Evolutionary conservation across 2,329 filamentous ascomycete genomes (phyloP), one percentile per base, ranked within the genome.

Genomic region (Lasiodiplodia hormozganensis): DNA sequence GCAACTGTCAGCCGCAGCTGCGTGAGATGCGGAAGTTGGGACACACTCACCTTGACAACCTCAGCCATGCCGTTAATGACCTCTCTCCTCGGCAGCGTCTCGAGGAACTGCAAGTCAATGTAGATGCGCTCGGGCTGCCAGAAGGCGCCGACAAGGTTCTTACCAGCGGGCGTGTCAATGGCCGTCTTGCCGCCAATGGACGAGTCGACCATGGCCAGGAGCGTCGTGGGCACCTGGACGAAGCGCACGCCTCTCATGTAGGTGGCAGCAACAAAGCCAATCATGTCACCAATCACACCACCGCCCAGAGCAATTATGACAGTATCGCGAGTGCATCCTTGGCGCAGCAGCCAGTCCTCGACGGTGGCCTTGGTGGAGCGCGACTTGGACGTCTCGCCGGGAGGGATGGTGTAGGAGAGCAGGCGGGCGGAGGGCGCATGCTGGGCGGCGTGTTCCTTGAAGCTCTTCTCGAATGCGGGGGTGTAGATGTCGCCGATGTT

Each of bases 21-120:
- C 43, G n/a, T 4, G 40, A 14, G 52, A 14, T 12, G n/a, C 43
- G 28, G 31, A 51, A n/a, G 2, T 23, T 14, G 34, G 18, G 28
- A 62, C 11, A 43, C 21, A 58, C 74, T 67, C 73, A 82, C 82
- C 79, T 97, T 97, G 78, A 97, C 87, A 36, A 99, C 95, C 83
- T 99, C 96, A 31, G 95, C 96, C 95, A 99, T 97, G 70, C 96
- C 96, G 79, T 99, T 99, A 81, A 97, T 94, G 76, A 99, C 95
- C 81, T 99, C 95, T 72, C 96, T 87, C 72, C 91, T 90, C 0
- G 95, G 94, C 23, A 99, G 85, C 0, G 94, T 97, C 77, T 97
- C 93, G 67, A 99, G 85, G 77, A 99, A 98, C 68, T 90, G 87
- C 70, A 98, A 85, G 79, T 99, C 96, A 74, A 99, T 94, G 81